phyloP scores from a whole-genome alignment of 139 green algal species.

The Picochlorum sp. region DNA sequence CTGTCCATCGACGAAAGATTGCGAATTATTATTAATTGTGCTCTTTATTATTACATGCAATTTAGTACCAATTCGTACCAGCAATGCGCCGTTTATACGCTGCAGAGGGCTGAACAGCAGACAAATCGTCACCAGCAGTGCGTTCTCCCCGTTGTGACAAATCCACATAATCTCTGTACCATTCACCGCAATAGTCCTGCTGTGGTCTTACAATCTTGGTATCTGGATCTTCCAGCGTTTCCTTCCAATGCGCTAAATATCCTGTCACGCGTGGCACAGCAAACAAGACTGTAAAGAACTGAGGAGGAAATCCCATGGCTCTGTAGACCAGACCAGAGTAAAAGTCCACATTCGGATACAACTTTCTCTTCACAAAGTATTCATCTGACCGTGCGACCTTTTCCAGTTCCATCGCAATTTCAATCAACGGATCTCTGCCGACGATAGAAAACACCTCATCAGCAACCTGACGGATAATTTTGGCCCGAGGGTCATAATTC shows the following conservation, averaged over 20 bases:
- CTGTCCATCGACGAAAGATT: slow-evolving; percentile 86
- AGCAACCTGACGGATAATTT: slow-evolving; percentile 74
- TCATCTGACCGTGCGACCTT: slow-evolving; percentile 59
- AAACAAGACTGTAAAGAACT: slow-evolving; percentile 99
- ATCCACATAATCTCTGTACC: slow-evolving; percentile 73
- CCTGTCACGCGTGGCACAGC: slow-evolving; percentile 84
- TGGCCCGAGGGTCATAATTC: slow-evolving; percentile 96
- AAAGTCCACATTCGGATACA: slow-evolving; percentile 99
- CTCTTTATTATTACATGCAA: background rate
- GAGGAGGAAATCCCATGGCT: slow-evolving; percentile 92
- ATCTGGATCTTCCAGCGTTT: slow-evolving; percentile 89
- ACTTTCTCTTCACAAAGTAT: slow-evolving; percentile 82
- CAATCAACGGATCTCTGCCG: slow-evolving; percentile 92
- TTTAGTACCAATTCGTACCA: slow-evolving; percentile 63
- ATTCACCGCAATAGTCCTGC: slow-evolving; percentile 93
- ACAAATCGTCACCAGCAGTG: slow-evolving; percentile 37
- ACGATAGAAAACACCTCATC: slow-evolving; percentile 84
- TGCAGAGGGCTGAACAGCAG: slow-evolving; percentile 64
- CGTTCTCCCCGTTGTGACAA: slow-evolving; percentile 27
- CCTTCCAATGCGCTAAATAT: slow-evolving; percentile 96
- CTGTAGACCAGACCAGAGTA: slow-evolving; percentile 85
- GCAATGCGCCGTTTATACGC: slow-evolving; percentile 76
- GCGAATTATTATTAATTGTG: slow-evolving; percentile 76
- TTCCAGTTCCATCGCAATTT: slow-evolving; percentile 84
- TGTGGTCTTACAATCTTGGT: slow-evolving; percentile 95